Base-by-base conservation (phyloP, 164 flowering plant genomes). In the Houttuynia cordata region DNA sequence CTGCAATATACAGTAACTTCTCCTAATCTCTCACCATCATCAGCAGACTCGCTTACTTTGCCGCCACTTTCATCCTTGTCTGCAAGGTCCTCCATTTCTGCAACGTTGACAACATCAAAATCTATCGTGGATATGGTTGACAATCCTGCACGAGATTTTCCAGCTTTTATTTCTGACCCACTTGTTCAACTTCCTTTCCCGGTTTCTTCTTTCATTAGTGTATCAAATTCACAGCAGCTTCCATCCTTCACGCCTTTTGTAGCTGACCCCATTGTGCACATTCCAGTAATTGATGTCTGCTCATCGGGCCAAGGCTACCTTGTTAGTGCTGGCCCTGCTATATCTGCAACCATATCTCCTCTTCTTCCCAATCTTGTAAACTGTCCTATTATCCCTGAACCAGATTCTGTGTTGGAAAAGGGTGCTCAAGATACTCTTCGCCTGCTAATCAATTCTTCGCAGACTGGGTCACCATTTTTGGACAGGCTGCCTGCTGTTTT, bases 231-330 rank as follows among this genome's bases (percentile, higher is more conserved):
- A n/a, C 85, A 82, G 74, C 97, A 87, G 62, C 75, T 93, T 23
- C 85, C 91, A 4, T 75, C 86, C 14, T 93, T 93, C 64, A 88
- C 89, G 0, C 91, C 99, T 20, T 68, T 90, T 25, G 79, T 86
- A 63, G 85, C 93, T 62, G 99, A 93, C 58, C 82, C 99, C 1
- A 93, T 93, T 61, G 95, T 93, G 53, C 99, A 93, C 67, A 76
- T 91, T 53, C 99, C 99, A 0, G 82, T 88, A 2, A 77, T 93
- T 65, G 93, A 85, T 63, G 76, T 90, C 55, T 93, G 97, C 75
- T 90, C 97, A 0, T 83, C 97, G 2, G 95, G 95, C 20, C 97
- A 84, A 73, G 97, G 90, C 5, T 93, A 86, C 75, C 73, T 93
- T 61, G 99, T 91, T 14, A 88, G 92, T 72, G 86, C 94, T 5